These are phyloP conservation scores for Acanthamoeba lenticulata DNA, from an alignment of 208 protist genomes.

Conservation along the genomic window DNA sequence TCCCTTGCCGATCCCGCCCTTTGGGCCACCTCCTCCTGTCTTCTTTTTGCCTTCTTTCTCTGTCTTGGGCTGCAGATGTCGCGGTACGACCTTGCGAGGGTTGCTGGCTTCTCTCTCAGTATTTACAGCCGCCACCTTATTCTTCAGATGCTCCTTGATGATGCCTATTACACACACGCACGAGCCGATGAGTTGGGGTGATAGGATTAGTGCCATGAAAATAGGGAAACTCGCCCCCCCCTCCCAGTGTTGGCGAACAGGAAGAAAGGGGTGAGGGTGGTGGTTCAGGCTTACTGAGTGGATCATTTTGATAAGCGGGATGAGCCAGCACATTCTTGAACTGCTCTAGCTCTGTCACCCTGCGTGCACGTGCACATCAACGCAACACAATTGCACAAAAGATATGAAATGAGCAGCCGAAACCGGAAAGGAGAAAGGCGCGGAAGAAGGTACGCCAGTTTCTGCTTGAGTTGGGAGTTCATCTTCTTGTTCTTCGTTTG, in stretches of 20 bases:
- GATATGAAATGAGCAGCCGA: background rate
- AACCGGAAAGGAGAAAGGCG: background rate
- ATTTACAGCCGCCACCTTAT: slow-evolving; percentile 34
- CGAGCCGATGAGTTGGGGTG: background rate
- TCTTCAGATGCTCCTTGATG: slow-evolving; percentile 44
- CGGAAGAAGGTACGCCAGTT: background rate
- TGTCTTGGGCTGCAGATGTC: background rate
- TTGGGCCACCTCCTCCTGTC: background rate
- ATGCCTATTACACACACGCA: background rate
- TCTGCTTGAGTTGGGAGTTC: background rate
- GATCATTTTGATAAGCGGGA: slow-evolving; percentile 23
- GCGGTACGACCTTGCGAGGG: slow-evolving; percentile 14
- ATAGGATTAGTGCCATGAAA: background rate
- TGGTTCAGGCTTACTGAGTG: too few species aligned
- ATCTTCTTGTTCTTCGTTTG: slow-evolving; percentile 21
- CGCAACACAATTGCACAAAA: too few species aligned
- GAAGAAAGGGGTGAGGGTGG: too few species aligned
- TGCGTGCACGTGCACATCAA: background rate
- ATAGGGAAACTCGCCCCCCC: background rate
- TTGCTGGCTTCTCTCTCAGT: background rate
- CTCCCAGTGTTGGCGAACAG: background rate
- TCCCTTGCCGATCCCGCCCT: background rate
- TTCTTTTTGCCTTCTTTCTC: background rate
- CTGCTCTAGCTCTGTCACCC: slow-evolving; percentile 17
- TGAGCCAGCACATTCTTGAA: slow-evolving; percentile 52